Evolutionary conservation across 2,329 filamentous ascomycete species (phyloP).

Genomic region (Alternaria ethzedia): DNA sequence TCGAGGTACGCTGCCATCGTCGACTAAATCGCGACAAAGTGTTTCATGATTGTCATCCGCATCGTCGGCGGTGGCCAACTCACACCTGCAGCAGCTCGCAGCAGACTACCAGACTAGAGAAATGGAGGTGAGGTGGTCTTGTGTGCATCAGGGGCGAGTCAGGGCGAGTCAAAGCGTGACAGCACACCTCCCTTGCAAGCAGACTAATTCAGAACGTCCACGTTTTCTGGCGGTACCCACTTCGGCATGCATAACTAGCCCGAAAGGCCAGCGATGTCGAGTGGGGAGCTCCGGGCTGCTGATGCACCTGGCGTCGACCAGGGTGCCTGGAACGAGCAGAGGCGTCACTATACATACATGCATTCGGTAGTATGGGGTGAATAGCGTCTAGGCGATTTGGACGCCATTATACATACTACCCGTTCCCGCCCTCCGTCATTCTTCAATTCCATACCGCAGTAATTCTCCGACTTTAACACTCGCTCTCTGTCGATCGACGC

Average conservation of each 20-base stretch:
- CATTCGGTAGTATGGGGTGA: constrained; percentile 47
- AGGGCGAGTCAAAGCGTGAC: constrained; percentile 48
- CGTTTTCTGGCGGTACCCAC: constrained; percentile 46
- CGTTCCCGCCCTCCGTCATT: constrained; percentile 19
- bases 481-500: constrained; percentile 12
- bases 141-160: constrained; percentile 36
- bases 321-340: constrained; percentile 41
- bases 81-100: constrained; percentile 34
- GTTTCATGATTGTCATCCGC: constrained; percentile 23
- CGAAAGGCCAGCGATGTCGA: constrained; percentile 37
- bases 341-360: constrained; percentile 36
- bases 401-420: constrained; percentile 41
- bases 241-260: constrained; percentile 38
- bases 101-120: constrained; percentile 33
- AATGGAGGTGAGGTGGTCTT: constrained; percentile 36
- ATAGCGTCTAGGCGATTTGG: constrained; percentile 45
- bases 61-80: constrained; percentile 32
- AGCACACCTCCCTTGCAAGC: constrained; percentile 45
- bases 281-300: constrained; percentile 43
- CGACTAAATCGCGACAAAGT: constrained; percentile 19
- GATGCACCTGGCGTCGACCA: constrained; percentile 41
- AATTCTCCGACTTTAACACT: constrained; percentile 20
- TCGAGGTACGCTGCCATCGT: constrained; percentile 17
- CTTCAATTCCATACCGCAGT: constrained; percentile 21
- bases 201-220: constrained; percentile 44